A percentile compares a stretch with the other conserved stretches of the same genome.
phyloP scores from a whole-genome alignment of 352 stramenopile species.

The Pythium oligandrum region DNA sequence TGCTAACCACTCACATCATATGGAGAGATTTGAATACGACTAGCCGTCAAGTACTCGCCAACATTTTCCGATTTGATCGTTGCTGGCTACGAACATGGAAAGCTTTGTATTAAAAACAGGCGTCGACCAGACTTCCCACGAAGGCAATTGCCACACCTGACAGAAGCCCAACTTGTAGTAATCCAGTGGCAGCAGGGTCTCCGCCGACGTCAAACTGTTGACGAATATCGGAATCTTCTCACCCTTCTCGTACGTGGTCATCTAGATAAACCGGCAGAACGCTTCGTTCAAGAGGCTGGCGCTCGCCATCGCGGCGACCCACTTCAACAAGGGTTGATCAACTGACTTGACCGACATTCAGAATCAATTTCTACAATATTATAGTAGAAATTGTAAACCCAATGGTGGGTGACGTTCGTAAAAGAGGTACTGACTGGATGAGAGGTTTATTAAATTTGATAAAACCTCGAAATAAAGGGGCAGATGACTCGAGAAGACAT shows the following conservation, averaged over 20 bases:
- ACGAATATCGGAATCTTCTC: conserved; percentile 89
- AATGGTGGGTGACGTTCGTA: no score
- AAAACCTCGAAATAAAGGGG: no score
- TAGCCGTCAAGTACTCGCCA: conserved; percentile 97
- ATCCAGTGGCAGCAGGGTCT: conserved; percentile 95
- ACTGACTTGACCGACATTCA: no score
- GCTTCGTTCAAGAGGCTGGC: conserved; percentile 13
- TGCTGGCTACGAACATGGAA: conserved; percentile 40
- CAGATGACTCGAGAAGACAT: no score
- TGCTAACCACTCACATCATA: conserved; percentile 71
- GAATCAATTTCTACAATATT: no score
- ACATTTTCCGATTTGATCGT: conserved; percentile 97
- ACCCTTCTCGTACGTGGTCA: conserved; percentile 84
- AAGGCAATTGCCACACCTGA: no score
- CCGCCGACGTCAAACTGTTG: conserved; percentile 92
- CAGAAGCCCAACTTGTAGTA: conserved; percentile 99
- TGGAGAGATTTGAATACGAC: conserved; percentile 98
- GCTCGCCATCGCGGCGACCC: conserved; percentile 22
- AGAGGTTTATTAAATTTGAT: no score
- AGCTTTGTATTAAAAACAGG: conserved; percentile 1
- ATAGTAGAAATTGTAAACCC: no score
- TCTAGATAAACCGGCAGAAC: conserved; percentile 84
- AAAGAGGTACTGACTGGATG: no score
- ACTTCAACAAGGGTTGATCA: no score
- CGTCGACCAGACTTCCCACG: no score